Evolutionary conservation across 345 rosid genomes (phyloP).

Genomic region (Hibiscus mutabilis): DNA sequence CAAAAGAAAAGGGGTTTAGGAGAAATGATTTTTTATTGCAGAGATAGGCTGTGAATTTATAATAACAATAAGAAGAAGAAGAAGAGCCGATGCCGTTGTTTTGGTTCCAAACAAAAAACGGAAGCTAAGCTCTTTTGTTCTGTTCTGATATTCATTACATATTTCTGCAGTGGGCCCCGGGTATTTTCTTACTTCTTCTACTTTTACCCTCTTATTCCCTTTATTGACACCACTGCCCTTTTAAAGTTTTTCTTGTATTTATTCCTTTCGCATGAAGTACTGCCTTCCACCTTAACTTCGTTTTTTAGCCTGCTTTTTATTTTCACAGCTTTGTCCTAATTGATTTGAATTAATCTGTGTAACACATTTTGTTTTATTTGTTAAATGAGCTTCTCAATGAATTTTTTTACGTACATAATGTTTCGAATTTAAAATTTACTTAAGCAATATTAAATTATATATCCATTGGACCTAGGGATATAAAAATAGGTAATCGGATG

Average conservation of each 20-base stretch:
- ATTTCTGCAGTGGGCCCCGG: neutral
- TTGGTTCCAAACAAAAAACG: conserved; percentile 8
- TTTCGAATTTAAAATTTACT: too few species aligned
- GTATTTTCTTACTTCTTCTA: neutral
- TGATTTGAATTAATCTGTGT: too few species aligned
- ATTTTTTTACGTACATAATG: too few species aligned
- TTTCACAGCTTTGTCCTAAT: too few species aligned
- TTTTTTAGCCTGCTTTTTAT: too few species aligned
- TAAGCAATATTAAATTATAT: too few species aligned
- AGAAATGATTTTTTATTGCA: neutral
- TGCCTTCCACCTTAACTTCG: neutral
- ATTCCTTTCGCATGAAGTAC: neutral
- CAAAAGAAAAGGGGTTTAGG: neutral
- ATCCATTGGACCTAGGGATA: too few species aligned
- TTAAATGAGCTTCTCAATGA: too few species aligned
- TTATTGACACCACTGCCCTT: neutral
- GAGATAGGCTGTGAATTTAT: neutral
- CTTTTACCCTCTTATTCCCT: neutral
- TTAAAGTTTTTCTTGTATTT: neutral
- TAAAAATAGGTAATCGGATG: too few species aligned
- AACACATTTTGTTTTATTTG: too few species aligned
- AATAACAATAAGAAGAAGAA: neutral
- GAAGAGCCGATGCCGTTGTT: conserved; percentile 2
- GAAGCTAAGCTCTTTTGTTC: neutral
- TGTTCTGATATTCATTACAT: neutral